A percentile compares a stretch with the other conserved stretches of the same genome.
Evolutionary conservation across 345 rosid species (phyloP).

Genomic region (Aquilaria sinensis): DNA sequence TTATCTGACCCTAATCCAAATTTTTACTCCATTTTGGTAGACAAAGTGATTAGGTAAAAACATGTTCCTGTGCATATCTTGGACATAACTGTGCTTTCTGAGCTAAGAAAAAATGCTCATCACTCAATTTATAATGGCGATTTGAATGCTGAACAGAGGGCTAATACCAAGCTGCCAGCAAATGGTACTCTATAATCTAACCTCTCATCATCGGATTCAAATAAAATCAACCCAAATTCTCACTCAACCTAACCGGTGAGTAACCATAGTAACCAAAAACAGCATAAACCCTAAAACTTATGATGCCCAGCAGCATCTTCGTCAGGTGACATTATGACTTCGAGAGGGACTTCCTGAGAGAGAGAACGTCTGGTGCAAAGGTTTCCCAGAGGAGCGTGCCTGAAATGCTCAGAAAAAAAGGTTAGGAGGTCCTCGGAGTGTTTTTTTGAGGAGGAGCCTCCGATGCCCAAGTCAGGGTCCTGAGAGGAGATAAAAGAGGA

Average conservation of each 20-base stretch:
- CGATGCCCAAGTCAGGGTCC: no score
- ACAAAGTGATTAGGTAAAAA: constrained; percentile 50
- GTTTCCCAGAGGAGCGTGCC: no score
- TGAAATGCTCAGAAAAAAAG: no score
- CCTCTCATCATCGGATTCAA: constrained; percentile 48
- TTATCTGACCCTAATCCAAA: constrained; percentile 17
- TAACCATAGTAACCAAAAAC: no score
- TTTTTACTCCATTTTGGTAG: constrained; percentile 36
- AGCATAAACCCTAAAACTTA: no score
- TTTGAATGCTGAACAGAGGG: constrained; percentile 51
- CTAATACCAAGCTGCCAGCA: constrained; percentile 61
- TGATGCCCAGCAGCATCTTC: no score
- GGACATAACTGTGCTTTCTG: constrained; percentile 86
- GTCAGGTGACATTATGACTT: no score
- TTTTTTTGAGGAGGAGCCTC: no score
- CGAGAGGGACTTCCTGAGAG: no score
- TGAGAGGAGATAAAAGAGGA: no score
- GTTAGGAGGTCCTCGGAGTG: no score
- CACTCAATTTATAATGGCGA: constrained; percentile 93
- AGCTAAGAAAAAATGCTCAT: constrained; percentile 77
- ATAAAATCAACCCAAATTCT: constrained; percentile 21
- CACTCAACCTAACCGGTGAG: constrained; percentile 22
- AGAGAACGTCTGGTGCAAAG: no score
- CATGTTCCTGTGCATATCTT: constrained; percentile 45
- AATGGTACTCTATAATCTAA: constrained; percentile 66